Conservation (phyloP, 202 grass and related monocot genomes). For the Panicum hallii region DNA sequence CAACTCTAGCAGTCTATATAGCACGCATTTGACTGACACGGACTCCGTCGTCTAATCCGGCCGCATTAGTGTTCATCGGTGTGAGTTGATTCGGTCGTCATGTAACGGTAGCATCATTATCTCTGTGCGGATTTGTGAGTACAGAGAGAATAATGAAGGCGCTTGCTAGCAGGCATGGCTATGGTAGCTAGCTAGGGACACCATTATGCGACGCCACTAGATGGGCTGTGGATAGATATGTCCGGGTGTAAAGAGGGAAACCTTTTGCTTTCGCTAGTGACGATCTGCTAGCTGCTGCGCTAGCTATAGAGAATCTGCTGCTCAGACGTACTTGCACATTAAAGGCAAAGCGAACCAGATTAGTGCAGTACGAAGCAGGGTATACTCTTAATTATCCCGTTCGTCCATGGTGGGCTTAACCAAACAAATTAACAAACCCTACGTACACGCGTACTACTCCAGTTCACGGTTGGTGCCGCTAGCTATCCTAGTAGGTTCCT, state of each 20-base stretch:
- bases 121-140: too few species aligned
- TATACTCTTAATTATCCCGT: too few species aligned
- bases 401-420: background rate
- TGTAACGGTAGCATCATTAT: too few species aligned
- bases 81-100: too few species aligned
- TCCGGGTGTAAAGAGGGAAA: conserved; percentile 22
- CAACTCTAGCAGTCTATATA: too few species aligned
- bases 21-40: too few species aligned
- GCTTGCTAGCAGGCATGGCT: too few species aligned
- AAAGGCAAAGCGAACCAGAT: conserved; percentile 2
- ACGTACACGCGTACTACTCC: background rate
- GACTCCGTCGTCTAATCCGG: too few species aligned
- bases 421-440: conserved; percentile 36
- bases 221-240: background rate
- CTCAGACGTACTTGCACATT: too few species aligned
- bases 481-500: background rate
- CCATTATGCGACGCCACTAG: conserved; percentile 33
- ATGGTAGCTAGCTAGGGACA: conserved; percentile 17
- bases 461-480: background rate
- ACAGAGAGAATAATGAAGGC: too few species aligned
- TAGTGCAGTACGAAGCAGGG: background rate
- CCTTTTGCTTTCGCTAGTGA: background rate
- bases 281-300: background rate
- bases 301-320: background rate
- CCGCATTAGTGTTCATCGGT: too few species aligned